Base-by-base conservation (phyloP, 768 basidiomycete species). In the Hygrophorus pudorinus region DNA sequence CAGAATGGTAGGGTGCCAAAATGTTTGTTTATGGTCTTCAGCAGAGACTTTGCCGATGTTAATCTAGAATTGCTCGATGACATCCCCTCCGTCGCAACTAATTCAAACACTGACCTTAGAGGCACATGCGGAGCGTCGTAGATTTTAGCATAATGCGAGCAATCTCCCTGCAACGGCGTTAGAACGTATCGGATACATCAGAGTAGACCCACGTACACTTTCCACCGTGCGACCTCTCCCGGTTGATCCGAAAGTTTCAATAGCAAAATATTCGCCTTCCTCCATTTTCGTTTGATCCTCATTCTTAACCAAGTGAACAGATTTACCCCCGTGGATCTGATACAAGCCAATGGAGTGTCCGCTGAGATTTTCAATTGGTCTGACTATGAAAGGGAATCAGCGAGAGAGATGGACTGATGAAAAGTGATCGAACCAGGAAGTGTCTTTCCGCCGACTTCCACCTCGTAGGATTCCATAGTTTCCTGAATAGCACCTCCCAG, bases 171-270 rank as follows among this genome's bases (percentile, higher is more conserved):
- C 20, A 39, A 31, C 28, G 30, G 34, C 40, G 42, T 16, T 38
- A 21, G 45, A 43, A 37, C 29, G 16, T 45, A 13, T 24, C 14
- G 16, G 28, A 16, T 29, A 27, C 9, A 8, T 16, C 24, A 24
- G 37, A 50, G 13, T 4, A 35, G 4, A 3, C 24, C 34, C 11
- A 57, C 67, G 54, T 53, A 88, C 89, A 48, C 73, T 74, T 56
- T 98, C 94, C 12, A 88, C 72, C 16, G 96, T 88, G 18, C 78
- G 72, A 6, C 93, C 96, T 33, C 84, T 73, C 12, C 96, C 94
- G 0, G 94, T 98, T n/a, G 86, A 88, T 9, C 96, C 96, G 60
- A 99, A 99, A 1, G 96, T 99, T 63, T 99, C 96, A 45, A 99
- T 94, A 7, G 96, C 96, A 60, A 89, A 99, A 59, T 98, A 97